These are phyloP conservation scores for Ascosphaera apis DNA, from an alignment of 2,329 filamentous ascomycete genomes.

Conservation along the genomic window DNA sequence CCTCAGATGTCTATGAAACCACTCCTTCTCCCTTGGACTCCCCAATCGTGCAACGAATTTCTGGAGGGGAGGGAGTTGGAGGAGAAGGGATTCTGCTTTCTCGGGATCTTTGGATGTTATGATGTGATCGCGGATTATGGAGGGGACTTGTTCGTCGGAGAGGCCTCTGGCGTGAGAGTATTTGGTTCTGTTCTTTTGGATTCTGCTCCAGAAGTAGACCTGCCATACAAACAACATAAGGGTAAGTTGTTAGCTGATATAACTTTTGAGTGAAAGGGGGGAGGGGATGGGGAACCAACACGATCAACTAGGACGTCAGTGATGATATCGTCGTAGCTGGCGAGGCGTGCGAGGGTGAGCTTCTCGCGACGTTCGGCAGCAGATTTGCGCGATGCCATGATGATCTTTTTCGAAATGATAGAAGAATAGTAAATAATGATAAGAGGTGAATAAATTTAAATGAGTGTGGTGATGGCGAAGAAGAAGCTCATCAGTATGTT, in stretches of 20 bases:
- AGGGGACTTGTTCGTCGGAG: constrained; percentile 37
- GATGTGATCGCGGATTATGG: constrained; percentile 39
- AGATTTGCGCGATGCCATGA: constrained; percentile 7
- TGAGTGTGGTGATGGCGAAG: background rate
- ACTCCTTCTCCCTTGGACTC: constrained; percentile 58
- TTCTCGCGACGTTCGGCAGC: constrained; percentile 32
- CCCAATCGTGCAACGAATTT: constrained; percentile 46
- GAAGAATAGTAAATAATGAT: too few relatives aligned
- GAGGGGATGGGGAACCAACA: constrained; percentile 31
- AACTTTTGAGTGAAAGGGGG: background rate
- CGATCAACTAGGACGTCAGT: constrained; percentile 91
- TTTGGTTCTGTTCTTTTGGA: constrained; percentile 76
- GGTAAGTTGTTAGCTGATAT: constrained; percentile 2
- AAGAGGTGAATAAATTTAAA: constrained; percentile 2
- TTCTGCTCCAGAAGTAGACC: constrained; percentile 91
- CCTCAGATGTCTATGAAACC: constrained; percentile 65
- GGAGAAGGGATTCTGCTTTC: constrained; percentile 46
- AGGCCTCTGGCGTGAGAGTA: constrained; percentile 70
- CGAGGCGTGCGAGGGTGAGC: constrained; percentile 67
- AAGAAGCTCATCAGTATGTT: too few relatives aligned
- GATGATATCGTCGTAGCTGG: constrained; percentile 82
- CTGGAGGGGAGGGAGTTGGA: constrained; percentile 49
- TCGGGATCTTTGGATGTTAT: constrained; percentile 50
- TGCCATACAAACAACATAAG: constrained; percentile 16
- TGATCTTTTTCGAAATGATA: too few relatives aligned